Conservation (phyloP, 2,329 filamentous ascomycete species). For the Aspergillus fumigatiaffinis region DNA sequence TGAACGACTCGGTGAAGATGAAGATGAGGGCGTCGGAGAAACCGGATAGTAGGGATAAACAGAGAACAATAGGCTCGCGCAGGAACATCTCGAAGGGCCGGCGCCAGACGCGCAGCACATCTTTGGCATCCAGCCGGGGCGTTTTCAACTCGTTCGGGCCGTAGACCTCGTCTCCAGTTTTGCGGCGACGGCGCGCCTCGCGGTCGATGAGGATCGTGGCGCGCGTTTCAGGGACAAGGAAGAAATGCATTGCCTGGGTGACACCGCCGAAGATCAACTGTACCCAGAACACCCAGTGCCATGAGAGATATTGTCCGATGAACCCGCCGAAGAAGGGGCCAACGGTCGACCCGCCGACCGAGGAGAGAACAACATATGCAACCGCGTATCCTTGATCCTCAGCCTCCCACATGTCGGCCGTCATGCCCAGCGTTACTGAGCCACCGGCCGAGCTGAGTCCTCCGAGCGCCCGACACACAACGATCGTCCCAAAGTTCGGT, state of each 20-base stretch:
- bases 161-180: conserved; percentile 61
- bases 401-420: conserved; percentile 69
- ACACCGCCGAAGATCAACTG: conserved; percentile 75
- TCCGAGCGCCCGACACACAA: conserved; percentile 66
- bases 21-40: conserved; percentile 65
- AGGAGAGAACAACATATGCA: conserved; percentile 73
- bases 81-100: conserved; percentile 63
- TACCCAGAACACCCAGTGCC: conserved; percentile 81
- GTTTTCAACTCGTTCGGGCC: conserved; percentile 68
- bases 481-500: conserved; percentile 66
- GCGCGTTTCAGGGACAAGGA: conserved; percentile 73
- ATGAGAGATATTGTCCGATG: conserved; percentile 61
- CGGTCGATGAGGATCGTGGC: conserved; percentile 72
- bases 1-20: conserved; percentile 62
- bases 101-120: conserved; percentile 55
- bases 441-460: conserved; percentile 69
- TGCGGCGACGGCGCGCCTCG: conserved; percentile 70
- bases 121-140: conserved; percentile 55
- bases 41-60: conserved; percentile 57
- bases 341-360: conserved; percentile 70
- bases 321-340: conserved; percentile 78
- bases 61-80: conserved; percentile 62
- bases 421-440: conserved; percentile 70
- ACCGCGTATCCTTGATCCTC: conserved; percentile 72
- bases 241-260: conserved; percentile 63